These are phyloP conservation scores for Colletotrichum caudatum DNA, from an alignment of 2,329 filamentous ascomycete genomes.

Conservation along the genomic window DNA sequence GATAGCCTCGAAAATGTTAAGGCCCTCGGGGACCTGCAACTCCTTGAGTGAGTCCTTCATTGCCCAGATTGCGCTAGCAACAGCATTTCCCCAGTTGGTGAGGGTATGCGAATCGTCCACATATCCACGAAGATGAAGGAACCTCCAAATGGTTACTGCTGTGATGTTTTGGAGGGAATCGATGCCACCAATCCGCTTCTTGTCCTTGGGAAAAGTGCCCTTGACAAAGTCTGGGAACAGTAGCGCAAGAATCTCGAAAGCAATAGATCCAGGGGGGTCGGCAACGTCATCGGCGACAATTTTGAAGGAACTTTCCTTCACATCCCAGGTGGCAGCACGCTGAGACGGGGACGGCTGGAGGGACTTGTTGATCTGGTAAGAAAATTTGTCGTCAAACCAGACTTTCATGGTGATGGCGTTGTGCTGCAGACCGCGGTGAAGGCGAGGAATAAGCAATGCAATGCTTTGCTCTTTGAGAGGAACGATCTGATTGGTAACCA, in stretches of 20 bases:
- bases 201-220: slow-evolving; percentile 73
- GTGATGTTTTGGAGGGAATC: slow-evolving; percentile 74
- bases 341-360: slow-evolving; percentile 61
- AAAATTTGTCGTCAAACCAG: slow-evolving; percentile 83
- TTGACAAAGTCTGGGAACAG: slow-evolving; percentile 77
- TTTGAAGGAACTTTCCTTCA: slow-evolving; percentile 70
- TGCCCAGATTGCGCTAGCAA: slow-evolving; percentile 75
- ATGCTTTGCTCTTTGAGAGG: slow-evolving; percentile 82
- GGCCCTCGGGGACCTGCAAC: slow-evolving; percentile 54
- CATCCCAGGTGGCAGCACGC: slow-evolving; percentile 74
- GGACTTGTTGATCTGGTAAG: slow-evolving; percentile 72
- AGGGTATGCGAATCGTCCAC: slow-evolving; percentile 82
- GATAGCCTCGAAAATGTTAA: slow-evolving; percentile 77
- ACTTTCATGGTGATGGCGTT: slow-evolving; percentile 82
- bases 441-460: slow-evolving; percentile 79
- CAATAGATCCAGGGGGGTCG: slow-evolving; percentile 59
- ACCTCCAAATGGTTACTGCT: slow-evolving; percentile 85
- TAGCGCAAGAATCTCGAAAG: slow-evolving; percentile 75
- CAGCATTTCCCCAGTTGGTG: slow-evolving; percentile 84
- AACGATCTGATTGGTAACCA: slow-evolving; percentile 80
- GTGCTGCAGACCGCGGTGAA: slow-evolving; percentile 86
- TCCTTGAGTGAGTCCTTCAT: slow-evolving; percentile 66
- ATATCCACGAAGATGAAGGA: slow-evolving; percentile 90
- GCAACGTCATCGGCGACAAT: slow-evolving; percentile 58
- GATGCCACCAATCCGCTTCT: slow-evolving; percentile 70